phyloP scores from a whole-genome alignment of 371 early-diverging fungal species.

The Actinomortierella ambigua region DNA sequence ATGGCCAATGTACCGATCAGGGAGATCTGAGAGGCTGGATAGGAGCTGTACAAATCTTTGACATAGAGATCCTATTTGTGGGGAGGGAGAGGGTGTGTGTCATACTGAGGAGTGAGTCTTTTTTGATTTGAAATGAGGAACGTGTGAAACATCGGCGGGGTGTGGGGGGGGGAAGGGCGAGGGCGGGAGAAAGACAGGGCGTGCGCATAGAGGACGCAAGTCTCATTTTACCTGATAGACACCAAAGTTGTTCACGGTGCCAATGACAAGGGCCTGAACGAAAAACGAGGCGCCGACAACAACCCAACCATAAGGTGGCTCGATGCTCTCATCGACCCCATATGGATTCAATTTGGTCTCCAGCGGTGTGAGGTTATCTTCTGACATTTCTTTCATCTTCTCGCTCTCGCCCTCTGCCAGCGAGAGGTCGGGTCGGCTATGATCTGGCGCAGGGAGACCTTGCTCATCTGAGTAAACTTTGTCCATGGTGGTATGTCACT shows the following conservation, averaged over 20 bases:
- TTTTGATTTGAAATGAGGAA: no score
- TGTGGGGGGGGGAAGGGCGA: background rate
- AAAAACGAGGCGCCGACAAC: conserved; percentile 36
- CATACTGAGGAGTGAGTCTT: no score
- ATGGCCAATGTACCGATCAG: conserved; percentile 60
- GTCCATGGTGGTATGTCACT: no score
- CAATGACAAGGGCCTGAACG: conserved; percentile 28
- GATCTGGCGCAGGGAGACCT: no score
- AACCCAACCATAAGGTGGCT: conserved; percentile 39
- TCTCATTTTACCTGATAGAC: conserved; percentile 27
- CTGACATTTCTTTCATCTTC: background rate
- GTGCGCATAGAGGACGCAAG: no score
- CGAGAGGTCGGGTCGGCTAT: no score
- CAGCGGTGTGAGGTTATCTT: background rate
- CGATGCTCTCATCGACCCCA: conserved; percentile 2
- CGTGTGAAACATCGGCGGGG: no score
- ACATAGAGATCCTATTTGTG: conserved; percentile 26
- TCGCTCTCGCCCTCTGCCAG: background rate
- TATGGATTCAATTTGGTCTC: background rate
- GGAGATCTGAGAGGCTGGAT: conserved; percentile 44
- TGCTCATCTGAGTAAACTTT: no score
- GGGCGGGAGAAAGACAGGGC: no score
- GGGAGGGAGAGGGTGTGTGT: background rate
- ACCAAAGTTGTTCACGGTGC: conserved; percentile 33
- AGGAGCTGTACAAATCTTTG: conserved; percentile 23